These are phyloP conservation scores for Microdochium nivale DNA, from an alignment of 2,329 filamentous ascomycete species.

Conservation along the genomic window DNA sequence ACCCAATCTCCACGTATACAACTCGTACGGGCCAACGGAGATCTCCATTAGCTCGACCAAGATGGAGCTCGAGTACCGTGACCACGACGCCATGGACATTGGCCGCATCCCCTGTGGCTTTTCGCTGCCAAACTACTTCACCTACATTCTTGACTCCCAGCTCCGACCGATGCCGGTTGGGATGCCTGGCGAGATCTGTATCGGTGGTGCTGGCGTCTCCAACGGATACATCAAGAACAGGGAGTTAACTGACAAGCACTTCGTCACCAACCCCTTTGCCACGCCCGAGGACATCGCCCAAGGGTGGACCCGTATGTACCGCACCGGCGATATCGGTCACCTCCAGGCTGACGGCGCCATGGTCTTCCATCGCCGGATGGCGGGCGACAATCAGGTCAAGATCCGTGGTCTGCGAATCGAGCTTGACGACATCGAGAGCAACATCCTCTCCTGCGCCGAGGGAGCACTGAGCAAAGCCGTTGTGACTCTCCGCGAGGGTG, in stretches of 20 bases:
- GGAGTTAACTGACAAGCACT: slow-evolving; percentile 8
- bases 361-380: slow-evolving; percentile 22
- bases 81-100: neutral
- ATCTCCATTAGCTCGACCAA: slow-evolving; percentile 6
- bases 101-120: slow-evolving; percentile 8
- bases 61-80: slow-evolving; percentile 1
- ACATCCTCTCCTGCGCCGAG: slow-evolving; percentile 4
- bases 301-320: slow-evolving; percentile 19
- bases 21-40: slow-evolving; percentile 19
- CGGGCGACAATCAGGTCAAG: slow-evolving; percentile 30
- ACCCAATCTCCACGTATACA: slow-evolving; percentile 10
- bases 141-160: slow-evolving; percentile 28
- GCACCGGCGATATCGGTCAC: slow-evolving; percentile 27
- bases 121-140: slow-evolving; percentile 23
- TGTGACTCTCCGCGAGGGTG: neutral
- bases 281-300: slow-evolving; percentile 5
- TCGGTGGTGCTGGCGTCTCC: slow-evolving; percentile 23
- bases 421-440: slow-evolving; percentile 27
- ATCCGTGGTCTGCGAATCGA: slow-evolving; percentile 32
- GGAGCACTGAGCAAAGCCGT: slow-evolving; percentile 2
- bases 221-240: neutral
- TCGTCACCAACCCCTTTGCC: slow-evolving; percentile 13
- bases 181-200: slow-evolving; percentile 28
- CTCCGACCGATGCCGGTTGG: slow-evolving; percentile 25
- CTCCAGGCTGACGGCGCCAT: slow-evolving; percentile 21